Base-by-base conservation (phyloP, 2,329 filamentous ascomycete genomes). In the Neonectria punicea region DNA sequence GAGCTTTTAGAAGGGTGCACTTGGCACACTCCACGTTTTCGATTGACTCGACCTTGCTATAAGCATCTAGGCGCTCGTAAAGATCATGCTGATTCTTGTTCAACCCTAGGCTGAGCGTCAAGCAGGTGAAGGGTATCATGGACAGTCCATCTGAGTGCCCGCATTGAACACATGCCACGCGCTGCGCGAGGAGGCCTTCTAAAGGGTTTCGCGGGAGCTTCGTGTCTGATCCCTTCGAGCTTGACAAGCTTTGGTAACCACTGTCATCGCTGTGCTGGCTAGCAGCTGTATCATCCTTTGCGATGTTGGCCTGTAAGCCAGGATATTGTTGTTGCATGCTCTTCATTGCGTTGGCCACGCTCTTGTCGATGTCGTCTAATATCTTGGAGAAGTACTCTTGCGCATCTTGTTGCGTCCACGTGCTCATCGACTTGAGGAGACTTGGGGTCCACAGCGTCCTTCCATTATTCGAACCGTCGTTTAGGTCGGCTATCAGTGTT, bases 351-450 rank as follows among this genome's bases (percentile, higher is more conserved):
- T 84, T 86, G 20, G 83, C 81, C 44, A 93, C 84, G 75, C 97
- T 93, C 73, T 91, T 91, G 74, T 98, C 93, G 30, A 97, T 84
- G 72, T 94, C 90, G 70, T 95, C 93, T 53, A 98, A 80, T 14
- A 99, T 85, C 74, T 95, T 97, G 16, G 93, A 95, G 74, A 93
- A 98, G 78, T 98, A 99, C 78, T 99, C 96, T 76, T 98, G 96
- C 5, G 96, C 96, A 80, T 99, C 96, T 79, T 99, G 96, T 77
- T 98, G 96, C 71, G 97, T 92, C 88, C 92, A 97, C 32, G 93
- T 97, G 78, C 91, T 95, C 91, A 98, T 97, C 10, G 90, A 94
- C 79, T 97, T 97, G 50, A 98, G 82, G 59, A 91, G 88, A 1
- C 87, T 82, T 0, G 93, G 92, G 7, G 94, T 94, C 93, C 93